Evolutionary conservation across 2,329 filamentous ascomycete species (phyloP), one percentile per base, ranked within the genome.

Genomic region (Colletotrichum aenigma): DNA sequence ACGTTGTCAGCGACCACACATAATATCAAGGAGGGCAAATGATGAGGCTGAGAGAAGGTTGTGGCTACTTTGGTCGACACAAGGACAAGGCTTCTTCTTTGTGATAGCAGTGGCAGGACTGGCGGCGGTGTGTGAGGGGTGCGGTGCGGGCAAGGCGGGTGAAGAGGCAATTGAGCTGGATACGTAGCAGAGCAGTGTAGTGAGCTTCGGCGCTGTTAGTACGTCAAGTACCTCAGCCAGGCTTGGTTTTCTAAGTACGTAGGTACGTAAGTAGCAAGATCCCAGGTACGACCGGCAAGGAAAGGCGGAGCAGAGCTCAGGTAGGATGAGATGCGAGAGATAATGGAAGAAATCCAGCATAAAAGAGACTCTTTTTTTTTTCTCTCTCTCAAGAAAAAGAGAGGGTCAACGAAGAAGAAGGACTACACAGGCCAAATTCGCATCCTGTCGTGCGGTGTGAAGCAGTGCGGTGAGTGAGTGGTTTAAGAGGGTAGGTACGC

Each of bases 21-120:
- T 24, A 55, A 52, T n/a, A 9, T 36, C 24, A 43, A 65, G 52
- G 30, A 26, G 43, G 18, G 48, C 24, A 24, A 64, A 55, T 38
- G 60, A 74, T 66, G 62, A 64, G 61, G 72, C 72, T 66, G 61
- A 71, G 61, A 71, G 36, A 61, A 32, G 26, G 16, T 32, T 43
- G 62, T 60, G 24, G 36, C 61, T 26, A 67, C 60, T n/a, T 72
- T 61, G n/a, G 52, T 26, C 38, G 16, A 34, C 56, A 34, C 58
- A 24, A 64, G 66, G 71, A 70, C 43, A 74, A 66, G 52, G 52
- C 70, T 66, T 34, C 43, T 73, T 69, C 52, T 28, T 60, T 24
- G n/a, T 18, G 16, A 52, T 21, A n/a, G 58, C 60, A 26, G 61
- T 28, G 48, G 30, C 55, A 28, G 48, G 18, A 58, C 30, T n/a